A percentile compares a stretch with the other conserved stretches of the same genome.
phyloP scores from a whole-genome alignment of 1,284 basidiomycete genomes.

The Tilletia horrida region DNA sequence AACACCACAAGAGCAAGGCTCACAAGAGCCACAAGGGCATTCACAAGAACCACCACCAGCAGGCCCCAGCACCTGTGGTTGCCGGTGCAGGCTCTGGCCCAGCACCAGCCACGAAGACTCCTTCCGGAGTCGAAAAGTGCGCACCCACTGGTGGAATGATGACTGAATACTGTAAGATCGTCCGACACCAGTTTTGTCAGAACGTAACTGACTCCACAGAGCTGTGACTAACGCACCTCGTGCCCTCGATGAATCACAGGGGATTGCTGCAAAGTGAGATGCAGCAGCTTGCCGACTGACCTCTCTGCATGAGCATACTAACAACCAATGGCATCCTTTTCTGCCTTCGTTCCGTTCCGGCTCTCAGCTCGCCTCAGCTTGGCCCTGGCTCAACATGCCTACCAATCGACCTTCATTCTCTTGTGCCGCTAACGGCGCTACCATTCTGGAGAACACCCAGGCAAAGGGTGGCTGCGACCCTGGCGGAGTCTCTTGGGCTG shows the following conservation, averaged over 20 bases:
- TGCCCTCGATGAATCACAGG: not conserved
- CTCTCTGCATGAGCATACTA: too few species aligned
- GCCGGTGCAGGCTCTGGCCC: not conserved
- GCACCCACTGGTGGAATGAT: not conserved
- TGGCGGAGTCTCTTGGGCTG: not conserved
- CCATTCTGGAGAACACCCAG: not conserved
- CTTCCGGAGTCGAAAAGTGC: not conserved
- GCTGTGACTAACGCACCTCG: not conserved
- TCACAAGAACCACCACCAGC: too few species aligned
- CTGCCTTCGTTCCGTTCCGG: too few species aligned
- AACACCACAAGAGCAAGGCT: not conserved
- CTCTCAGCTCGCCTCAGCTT: not conserved
- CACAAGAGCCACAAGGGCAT: constrained; percentile 7
- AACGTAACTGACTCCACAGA: not conserved
- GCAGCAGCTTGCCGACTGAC: too few species aligned
- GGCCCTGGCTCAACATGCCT: not conserved
- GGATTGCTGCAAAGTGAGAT: constrained; percentile 15
- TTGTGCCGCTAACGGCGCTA: constrained; percentile 5
- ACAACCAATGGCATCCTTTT: too few species aligned
- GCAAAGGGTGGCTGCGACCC: not conserved
- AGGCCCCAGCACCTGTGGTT: not conserved
- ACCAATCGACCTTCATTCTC: not conserved
- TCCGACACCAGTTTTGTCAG: not conserved
- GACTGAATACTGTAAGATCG: constrained; percentile 1
- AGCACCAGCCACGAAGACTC: not conserved